Conservation (phyloP, 495 filamentous ascomycete species). For the Clavariopsis aquatica region DNA sequence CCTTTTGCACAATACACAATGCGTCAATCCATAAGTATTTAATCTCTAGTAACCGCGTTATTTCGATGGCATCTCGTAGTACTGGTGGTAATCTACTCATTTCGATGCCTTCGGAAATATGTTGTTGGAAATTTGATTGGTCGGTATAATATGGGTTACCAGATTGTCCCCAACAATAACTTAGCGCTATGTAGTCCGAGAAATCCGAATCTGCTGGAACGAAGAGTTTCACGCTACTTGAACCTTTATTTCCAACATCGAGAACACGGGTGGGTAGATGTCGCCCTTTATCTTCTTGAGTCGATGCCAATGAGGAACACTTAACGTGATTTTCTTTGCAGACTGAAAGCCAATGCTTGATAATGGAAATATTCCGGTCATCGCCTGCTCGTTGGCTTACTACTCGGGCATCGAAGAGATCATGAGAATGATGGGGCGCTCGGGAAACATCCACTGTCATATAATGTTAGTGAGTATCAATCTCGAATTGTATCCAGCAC, state of each 20-base stretch:
- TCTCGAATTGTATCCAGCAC: not conserved
- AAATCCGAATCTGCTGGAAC: not conserved
- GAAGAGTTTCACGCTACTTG: not conserved
- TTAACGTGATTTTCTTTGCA: not conserved
- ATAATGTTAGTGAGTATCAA: not conserved
- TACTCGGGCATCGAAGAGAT: not conserved
- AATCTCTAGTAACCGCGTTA: slow-evolving; percentile 14
- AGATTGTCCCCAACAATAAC: slow-evolving; percentile 2
- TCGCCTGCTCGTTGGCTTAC: not conserved
- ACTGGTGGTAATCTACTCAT: slow-evolving; percentile 3
- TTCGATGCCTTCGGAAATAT: not conserved
- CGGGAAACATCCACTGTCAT: not conserved
- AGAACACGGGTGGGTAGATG: not conserved
- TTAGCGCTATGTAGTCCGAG: not conserved
- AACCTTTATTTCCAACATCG: not conserved
- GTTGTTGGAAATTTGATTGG: not conserved
- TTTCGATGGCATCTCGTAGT: slow-evolving; percentile 11
- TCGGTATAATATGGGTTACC: slow-evolving; percentile 3
- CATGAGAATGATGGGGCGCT: not conserved
- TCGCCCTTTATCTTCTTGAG: not conserved
- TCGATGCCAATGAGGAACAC: not conserved
- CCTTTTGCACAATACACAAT: slow-evolving; percentile 26
- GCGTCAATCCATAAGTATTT: slow-evolving; percentile 26
- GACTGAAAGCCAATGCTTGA: slow-evolving; percentile 1
- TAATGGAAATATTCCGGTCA: not conserved